Evolutionary conservation across 768 basidiomycete species (phyloP).

Genomic region (Leccinum longicurvipes): DNA sequence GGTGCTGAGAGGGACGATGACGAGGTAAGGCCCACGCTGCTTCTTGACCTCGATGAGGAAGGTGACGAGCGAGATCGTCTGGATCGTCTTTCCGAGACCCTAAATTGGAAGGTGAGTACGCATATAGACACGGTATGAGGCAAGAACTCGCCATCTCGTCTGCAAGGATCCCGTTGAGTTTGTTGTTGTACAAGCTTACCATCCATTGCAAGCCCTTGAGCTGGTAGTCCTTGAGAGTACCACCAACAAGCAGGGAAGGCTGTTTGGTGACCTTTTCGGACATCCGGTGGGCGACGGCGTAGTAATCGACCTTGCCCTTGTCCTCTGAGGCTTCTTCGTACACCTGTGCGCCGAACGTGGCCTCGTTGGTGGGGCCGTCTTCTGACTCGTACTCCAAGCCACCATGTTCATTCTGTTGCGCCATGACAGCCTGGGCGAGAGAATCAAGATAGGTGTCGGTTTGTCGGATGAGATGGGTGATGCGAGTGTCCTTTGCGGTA

Average conservation of each 20-base stretch:
- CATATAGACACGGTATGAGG: not conserved
- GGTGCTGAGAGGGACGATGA: slow-evolving; percentile 93
- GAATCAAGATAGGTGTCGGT: slow-evolving; percentile 95
- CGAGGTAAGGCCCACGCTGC: slow-evolving; percentile 91
- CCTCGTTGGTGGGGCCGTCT: slow-evolving; percentile 77
- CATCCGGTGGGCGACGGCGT: slow-evolving; percentile 90
- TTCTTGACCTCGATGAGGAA: slow-evolving; percentile 91
- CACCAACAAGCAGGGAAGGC: slow-evolving; percentile 74
- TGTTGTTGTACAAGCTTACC: slow-evolving; percentile 97
- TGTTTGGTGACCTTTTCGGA: slow-evolving; percentile 81
- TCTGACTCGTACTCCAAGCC: slow-evolving; percentile 52
- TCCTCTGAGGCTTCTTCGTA: slow-evolving; percentile 55
- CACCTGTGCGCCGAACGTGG: slow-evolving; percentile 85
- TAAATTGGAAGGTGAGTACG: slow-evolving; percentile 27
- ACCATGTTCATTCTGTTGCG: slow-evolving; percentile 80
- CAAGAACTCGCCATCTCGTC: slow-evolving; percentile 76
- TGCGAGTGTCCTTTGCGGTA: slow-evolving; percentile 98
- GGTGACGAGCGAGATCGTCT: slow-evolving; percentile 91
- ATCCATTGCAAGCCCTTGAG: slow-evolving; percentile 96
- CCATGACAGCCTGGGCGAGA: slow-evolving; percentile 88
- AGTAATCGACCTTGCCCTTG: slow-evolving; percentile 88
- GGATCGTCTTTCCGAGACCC: slow-evolving; percentile 96
- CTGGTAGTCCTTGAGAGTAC: slow-evolving; percentile 93
- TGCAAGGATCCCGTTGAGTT: slow-evolving; percentile 90
- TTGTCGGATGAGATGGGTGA: slow-evolving; percentile 92